Evolutionary conservation across 2,329 filamentous ascomycete genomes (phyloP), one percentile per base, ranked within the genome.

Genomic region (Penicillium polonicum): DNA sequence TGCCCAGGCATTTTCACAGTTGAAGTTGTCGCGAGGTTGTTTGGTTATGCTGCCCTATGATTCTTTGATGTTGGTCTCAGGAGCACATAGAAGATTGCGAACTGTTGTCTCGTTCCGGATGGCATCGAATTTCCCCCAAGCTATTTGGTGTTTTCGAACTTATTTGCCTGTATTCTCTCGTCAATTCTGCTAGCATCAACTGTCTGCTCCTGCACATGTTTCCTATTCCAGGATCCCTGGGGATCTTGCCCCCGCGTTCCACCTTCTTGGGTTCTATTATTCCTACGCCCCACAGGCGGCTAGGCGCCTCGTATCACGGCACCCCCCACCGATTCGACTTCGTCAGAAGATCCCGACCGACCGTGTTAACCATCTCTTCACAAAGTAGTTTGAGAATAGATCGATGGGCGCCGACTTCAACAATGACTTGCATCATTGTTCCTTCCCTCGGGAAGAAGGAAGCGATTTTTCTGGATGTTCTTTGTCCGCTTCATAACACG

Each of bases 391-490:
- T 79, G 74, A 68, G 74, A 74, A 77, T 80, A 72, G 70, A 81
- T 79, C 68, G 81, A 78, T 81, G 82, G 84, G 79, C 84, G 82
- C 83, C 78, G 82, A 82, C 74, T 72, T 59, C 66, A 68, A 65
- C 64, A 60, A 66, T 60, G 57, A 58, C 50, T 59, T 52, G 55
- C 59, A 55, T 64, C 64, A 64, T 67, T 66, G 65, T 62, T 67
- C 71, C 71, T 73, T 71, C 69, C 60, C 65, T 65, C 39, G 68
- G 65, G 72, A 72, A 76, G 78, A 79, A 70, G 74, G 76, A 82
- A 84, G 85, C 90, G 91, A 85, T 86, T 96, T 97, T 97, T 96
- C 83, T 82, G 83, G 91, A 95, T 88, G 91, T 92, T 78, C 85
- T 96, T 97, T 96, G 90, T 89, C 84, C 90, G 90, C 83, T 87